Percentiles rank a stretch among this genome's conserved stretches.
Conservation (phyloP, 1,284 basidiomycete genomes). For the Rhodotorula sp. region DNA sequence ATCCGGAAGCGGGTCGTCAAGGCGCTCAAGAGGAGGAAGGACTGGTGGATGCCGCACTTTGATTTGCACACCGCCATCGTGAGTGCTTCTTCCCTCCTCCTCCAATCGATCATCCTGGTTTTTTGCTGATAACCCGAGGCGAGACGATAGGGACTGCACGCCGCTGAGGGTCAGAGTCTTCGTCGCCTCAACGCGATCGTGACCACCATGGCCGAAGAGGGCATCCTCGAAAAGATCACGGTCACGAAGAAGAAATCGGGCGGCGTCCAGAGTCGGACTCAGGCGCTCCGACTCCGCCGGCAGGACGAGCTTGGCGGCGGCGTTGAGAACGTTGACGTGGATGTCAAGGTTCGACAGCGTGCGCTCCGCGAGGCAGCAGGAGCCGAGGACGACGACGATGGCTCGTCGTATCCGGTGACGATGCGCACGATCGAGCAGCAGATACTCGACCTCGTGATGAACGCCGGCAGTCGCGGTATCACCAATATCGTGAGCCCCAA, state of each 20-base stretch:
- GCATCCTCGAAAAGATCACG: constrained; percentile 66
- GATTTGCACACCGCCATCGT: constrained; percentile 45
- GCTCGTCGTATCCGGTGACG: constrained; percentile 11
- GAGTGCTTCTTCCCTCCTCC: neutral
- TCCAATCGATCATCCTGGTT: neutral
- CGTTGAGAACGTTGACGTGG: neutral
- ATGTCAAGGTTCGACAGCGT: neutral
- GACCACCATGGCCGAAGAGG: constrained; percentile 64
- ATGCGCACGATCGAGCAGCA: constrained; percentile 69
- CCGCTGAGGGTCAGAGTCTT: constrained; percentile 62
- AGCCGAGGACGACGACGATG: constrained; percentile 20
- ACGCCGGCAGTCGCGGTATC: constrained; percentile 64
- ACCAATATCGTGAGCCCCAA: constrained; percentile 62
- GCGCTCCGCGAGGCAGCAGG: neutral
- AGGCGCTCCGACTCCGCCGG: constrained; percentile 5
- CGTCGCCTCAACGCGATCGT: constrained; percentile 72
- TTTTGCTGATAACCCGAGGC: neutral
- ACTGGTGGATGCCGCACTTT: constrained; percentile 36
- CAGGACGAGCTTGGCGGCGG: constrained; percentile 3
- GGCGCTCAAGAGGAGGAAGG: constrained; percentile 4
- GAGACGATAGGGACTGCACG: constrained; percentile 30
- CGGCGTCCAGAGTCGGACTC: neutral
- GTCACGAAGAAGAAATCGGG: constrained; percentile 6
- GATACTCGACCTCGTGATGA: constrained; percentile 66
- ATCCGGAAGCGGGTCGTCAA: constrained; percentile 9